Conservation (phyloP, 495 filamentous ascomycete genomes). For the Trichoderma gamsii region DNA sequence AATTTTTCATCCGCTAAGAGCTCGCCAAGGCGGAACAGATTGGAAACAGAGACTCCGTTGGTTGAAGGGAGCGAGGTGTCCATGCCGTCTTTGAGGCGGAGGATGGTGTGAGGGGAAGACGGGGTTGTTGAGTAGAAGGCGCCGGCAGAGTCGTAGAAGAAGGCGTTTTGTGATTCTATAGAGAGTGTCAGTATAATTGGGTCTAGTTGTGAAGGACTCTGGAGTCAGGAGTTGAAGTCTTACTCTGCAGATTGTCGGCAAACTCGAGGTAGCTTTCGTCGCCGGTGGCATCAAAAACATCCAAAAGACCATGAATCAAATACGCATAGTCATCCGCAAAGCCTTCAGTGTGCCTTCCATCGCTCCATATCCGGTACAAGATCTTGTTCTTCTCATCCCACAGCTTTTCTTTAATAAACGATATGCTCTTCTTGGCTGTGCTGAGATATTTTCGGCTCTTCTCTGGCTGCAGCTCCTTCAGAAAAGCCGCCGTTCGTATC, state of each 20-base stretch:
- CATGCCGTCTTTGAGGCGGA: slow-evolving; percentile 89
- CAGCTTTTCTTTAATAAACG: slow-evolving; percentile 73
- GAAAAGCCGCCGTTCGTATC: slow-evolving; percentile 61
- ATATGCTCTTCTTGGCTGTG: slow-evolving; percentile 61
- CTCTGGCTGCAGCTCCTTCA: slow-evolving; percentile 54
- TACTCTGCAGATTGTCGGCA: slow-evolving; percentile 78
- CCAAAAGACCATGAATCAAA: slow-evolving; percentile 73
- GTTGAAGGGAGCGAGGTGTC: slow-evolving; percentile 83
- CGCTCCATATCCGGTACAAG: slow-evolving; percentile 68
- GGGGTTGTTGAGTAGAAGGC: slow-evolving; percentile 84
- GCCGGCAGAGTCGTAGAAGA: slow-evolving; percentile 60
- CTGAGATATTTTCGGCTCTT: slow-evolving; percentile 50
- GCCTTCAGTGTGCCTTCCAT: slow-evolving; percentile 47
- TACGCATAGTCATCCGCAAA: slow-evolving; percentile 97
- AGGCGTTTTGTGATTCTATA: slow-evolving; percentile 47
- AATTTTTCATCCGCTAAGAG: slow-evolving; percentile 64
- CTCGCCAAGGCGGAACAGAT: slow-evolving; percentile 70
- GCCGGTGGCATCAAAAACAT: slow-evolving; percentile 84
- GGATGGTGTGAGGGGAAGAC: slow-evolving; percentile 63
- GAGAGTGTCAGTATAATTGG: not conserved
- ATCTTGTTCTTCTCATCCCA: slow-evolving; percentile 58
- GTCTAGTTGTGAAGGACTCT: not conserved
- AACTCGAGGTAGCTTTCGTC: slow-evolving; percentile 73
- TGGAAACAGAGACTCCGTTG: slow-evolving; percentile 77
- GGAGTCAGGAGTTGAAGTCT: slow-evolving; percentile 20